Conservation (phyloP, 169 alveolate species). For the Plasmodium yoelii region DNA sequence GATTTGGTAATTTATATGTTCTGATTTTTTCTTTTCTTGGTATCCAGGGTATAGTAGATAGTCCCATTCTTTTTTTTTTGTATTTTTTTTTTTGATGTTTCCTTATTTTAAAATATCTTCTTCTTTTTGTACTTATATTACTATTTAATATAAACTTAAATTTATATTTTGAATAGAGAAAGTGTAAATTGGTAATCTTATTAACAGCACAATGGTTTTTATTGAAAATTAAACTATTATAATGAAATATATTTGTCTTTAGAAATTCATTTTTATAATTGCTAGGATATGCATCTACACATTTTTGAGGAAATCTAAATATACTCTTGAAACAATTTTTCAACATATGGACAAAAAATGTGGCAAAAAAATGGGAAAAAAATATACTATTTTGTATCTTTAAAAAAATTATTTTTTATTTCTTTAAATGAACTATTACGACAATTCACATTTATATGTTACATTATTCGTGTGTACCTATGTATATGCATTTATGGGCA, state of each 20-base stretch:
- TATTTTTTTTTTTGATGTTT: slow-evolving; percentile 87
- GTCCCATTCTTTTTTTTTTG: slow-evolving; percentile 82
- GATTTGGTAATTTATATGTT: slow-evolving; percentile 79
- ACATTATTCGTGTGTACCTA: neutral
- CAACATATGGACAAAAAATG: slow-evolving; percentile 46
- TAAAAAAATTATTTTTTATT: slow-evolving; percentile 9
- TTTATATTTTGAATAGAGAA: slow-evolving; percentile 12
- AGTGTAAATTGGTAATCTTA: slow-evolving; percentile 4
- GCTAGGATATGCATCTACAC: slow-evolving; percentile 13
- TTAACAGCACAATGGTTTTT: neutral
- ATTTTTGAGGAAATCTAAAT: slow-evolving; percentile 50
- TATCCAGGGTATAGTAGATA: slow-evolving; percentile 84
- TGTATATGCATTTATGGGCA: slow-evolving; percentile 1
- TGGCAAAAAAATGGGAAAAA: neutral
- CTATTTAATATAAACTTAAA: slow-evolving; percentile 18
- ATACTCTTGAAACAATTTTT: slow-evolving; percentile 19
- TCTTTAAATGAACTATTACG: neutral
- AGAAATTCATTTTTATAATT: slow-evolving; percentile 25
- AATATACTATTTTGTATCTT: neutral
- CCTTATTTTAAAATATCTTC: slow-evolving; percentile 84
- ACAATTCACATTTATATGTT: slow-evolving; percentile 1
- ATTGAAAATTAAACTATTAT: slow-evolving; percentile 1
- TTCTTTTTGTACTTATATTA: slow-evolving; percentile 83
- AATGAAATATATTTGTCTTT: slow-evolving; percentile 10
- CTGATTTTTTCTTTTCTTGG: slow-evolving; percentile 79